Base-by-base conservation (phyloP, 768 basidiomycete species). In the Tylopilus subfusipes region DNA sequence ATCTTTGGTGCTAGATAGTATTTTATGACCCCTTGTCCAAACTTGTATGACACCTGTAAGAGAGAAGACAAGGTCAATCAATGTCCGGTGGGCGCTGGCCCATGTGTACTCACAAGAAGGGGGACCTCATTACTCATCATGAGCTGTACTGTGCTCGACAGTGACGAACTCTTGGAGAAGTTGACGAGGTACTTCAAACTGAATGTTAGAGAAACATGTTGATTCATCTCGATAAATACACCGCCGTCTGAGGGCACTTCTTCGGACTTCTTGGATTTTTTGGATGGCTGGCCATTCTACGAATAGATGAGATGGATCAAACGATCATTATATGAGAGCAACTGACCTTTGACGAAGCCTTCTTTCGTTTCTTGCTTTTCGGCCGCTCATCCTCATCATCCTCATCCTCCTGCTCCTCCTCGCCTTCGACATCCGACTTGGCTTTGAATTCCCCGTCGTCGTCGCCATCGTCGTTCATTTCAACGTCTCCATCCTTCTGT, bases 1-100 rank as follows among this genome's bases (percentile, higher is more conserved):
- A 94, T 94, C 77, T 98, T 98, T 22, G 95, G 95, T 42, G 95
- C 95, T 51, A 98, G 82, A 78, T 94, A 98, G 79, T 96, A 98
- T 57, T 88, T 83, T 69, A 98, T 91, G 62, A 81, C 78, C 1
- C 95, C 95, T 66, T 90, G 87, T 42, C 84, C 84, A 64, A 97
- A 98, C 57, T 87, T 84, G 73, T 94, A 98, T 36, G 87, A 84
- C 40, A 94, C 90, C 90, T 93, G 58, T 42, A n/a, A n/a, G 42
- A 24, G 14, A 18, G 3, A 6, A 42, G 36, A 33, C 14, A 22
- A 51, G 18, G 14, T 48, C 10, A 47, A 19, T 30, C 6, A 14
- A 30, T 0, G 16, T 38, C 50, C 24, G 13, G 13, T 39, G 9
- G 18, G 30, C 14, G 8, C 18, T 4, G 29, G 36, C 6, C 13